Conservation (phyloP, 768 basidiomycete species). For the Clitopilus hobsonii region DNA sequence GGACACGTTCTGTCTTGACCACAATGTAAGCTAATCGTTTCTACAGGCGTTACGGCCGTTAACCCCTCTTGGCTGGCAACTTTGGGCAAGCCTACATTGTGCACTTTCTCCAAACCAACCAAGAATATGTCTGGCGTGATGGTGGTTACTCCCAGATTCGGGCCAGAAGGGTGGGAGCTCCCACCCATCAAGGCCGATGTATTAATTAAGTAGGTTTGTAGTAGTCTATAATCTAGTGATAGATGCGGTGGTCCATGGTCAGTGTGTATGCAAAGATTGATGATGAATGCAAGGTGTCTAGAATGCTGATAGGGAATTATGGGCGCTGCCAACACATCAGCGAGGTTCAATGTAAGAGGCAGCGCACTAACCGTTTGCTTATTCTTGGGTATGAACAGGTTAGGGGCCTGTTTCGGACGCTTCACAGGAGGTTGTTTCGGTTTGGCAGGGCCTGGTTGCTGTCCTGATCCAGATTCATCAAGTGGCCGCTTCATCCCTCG, state of each 20-base stretch:
- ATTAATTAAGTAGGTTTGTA: conserved; percentile 7
- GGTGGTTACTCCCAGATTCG: conserved; percentile 82
- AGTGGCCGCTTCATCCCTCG: conserved; percentile 30
- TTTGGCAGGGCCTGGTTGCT: not conserved
- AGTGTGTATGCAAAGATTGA: not conserved
- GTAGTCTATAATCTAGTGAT: conserved; percentile 8
- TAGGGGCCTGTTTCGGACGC: conserved; percentile 34
- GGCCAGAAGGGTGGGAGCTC: conserved; percentile 82
- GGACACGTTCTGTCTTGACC: conserved; percentile 8
- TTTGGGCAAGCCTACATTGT: conserved; percentile 74
- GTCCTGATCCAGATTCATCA: conserved; percentile 11
- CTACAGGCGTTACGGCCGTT: conserved; percentile 71
- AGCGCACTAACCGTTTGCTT: conserved; percentile 24
- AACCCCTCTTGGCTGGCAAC: conserved; percentile 86
- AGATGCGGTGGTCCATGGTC: conserved; percentile 2
- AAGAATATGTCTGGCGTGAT: conserved; percentile 63
- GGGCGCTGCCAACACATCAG: conserved; percentile 4
- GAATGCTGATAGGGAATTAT: not conserved
- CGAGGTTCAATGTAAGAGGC: not conserved
- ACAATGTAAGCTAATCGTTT: not conserved
- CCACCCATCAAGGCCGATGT: conserved; percentile 56
- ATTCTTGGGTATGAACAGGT: conserved; percentile 57
- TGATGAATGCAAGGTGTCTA: not conserved
- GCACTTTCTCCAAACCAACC: conserved; percentile 84
- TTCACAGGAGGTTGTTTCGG: conserved; percentile 22